A percentile compares a stretch with the other conserved stretches of the same genome.
Conservation (phyloP, 1,284 basidiomycete species). For the Pseudozyma thailandica region DNA sequence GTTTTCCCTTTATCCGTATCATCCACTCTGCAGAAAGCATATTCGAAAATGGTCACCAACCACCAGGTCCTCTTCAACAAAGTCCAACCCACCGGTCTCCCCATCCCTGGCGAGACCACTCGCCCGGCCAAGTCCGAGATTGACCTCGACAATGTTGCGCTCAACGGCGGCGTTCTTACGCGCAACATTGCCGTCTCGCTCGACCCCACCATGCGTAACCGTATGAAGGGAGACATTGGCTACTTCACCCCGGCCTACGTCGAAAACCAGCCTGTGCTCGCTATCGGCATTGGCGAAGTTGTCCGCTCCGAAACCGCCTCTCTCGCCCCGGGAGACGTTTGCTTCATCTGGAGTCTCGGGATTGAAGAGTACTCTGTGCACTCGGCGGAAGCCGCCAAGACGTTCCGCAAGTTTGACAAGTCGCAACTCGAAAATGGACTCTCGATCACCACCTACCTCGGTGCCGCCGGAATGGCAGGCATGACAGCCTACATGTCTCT, state of each 20-base stretch:
- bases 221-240: constrained; percentile 43
- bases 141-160: constrained; percentile 40
- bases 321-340: constrained; percentile 28
- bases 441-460: constrained; percentile 62
- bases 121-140: constrained; percentile 16
- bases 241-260: constrained; percentile 45
- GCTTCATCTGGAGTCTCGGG: constrained; percentile 29
- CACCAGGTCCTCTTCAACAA: constrained; percentile 52
- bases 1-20: background rate
- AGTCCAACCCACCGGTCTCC: constrained; percentile 34
- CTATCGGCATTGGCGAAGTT: constrained; percentile 45
- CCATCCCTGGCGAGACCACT: constrained; percentile 43
- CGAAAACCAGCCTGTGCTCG: constrained; percentile 27
- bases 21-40: background rate
- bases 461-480: constrained; percentile 66
- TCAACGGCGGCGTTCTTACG: constrained; percentile 41
- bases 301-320: constrained; percentile 27
- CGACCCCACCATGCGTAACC: constrained; percentile 53
- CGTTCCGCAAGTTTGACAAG: constrained; percentile 39
- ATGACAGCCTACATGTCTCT: constrained; percentile 67
- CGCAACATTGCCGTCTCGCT: constrained; percentile 51
- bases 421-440: constrained; percentile 23
- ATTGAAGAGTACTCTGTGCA: constrained; percentile 46
- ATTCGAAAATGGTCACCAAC: constrained; percentile 45
- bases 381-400: constrained; percentile 3